Conservation (phyloP, 1,284 basidiomycete species). For the Cryptococcus depauperatus region DNA sequence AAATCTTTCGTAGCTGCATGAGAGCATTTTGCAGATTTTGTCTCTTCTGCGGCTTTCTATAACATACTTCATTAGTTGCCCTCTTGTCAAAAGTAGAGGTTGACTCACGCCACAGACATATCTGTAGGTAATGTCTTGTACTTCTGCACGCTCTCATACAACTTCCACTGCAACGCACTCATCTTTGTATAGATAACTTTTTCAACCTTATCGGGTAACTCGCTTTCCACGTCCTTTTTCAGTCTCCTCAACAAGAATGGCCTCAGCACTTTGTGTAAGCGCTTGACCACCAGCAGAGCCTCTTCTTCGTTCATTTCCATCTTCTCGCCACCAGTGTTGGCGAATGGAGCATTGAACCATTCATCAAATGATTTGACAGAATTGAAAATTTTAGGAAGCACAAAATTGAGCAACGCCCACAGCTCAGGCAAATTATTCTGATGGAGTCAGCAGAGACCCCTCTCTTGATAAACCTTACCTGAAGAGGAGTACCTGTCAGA, state of each 20-base stretch:
- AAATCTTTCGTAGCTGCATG: conserved; percentile 99
- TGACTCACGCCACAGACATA: conserved; percentile 28
- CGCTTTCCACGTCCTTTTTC: conserved; percentile 98
- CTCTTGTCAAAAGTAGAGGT: neutral
- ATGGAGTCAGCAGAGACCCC: conserved; percentile 4
- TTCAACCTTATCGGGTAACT: conserved; percentile 97
- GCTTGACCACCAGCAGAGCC: conserved; percentile 91
- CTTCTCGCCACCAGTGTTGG: conserved; percentile 94
- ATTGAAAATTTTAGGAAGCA: conserved; percentile 96
- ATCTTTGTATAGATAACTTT: conserved; percentile 98
- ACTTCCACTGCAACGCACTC: conserved; percentile 86
- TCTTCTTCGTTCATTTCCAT: conserved; percentile 99
- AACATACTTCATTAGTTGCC: conserved; percentile 25
- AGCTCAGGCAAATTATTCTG: conserved; percentile 94
- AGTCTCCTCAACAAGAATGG: conserved; percentile 92
- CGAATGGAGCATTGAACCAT: conserved; percentile 99
- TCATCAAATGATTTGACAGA: conserved; percentile 99
- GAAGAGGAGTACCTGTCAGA: conserved; percentile 93
- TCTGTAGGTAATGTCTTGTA: conserved; percentile 52
- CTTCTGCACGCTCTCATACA: conserved; percentile 83
- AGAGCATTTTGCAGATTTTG: conserved; percentile 79
- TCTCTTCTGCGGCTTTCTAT: conserved; percentile 35
- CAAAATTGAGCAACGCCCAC: conserved; percentile 97
- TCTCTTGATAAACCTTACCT: conserved; percentile 45
- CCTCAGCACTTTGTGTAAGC: conserved; percentile 87